Percentiles rank a stretch among this genome's conserved stretches.
phyloP scores from a whole-genome alignment of 176 grass and related monocot species.

The Aegilops longissima region DNA sequence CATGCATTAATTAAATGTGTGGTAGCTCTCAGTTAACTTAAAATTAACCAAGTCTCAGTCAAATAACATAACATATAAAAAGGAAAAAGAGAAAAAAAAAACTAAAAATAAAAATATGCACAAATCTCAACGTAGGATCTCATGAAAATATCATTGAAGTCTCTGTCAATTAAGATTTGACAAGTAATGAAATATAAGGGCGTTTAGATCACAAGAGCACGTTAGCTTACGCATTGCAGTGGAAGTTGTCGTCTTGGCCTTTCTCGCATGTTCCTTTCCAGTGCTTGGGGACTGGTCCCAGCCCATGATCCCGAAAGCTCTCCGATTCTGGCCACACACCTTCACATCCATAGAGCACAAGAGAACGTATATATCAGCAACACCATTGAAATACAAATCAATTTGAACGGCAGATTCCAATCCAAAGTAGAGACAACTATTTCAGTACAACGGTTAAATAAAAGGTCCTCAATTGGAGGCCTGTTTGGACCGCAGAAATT shows the following conservation, averaged over 20 bases:
- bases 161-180: no score
- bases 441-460: no score
- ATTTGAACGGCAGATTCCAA: background rate
- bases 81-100: no score
- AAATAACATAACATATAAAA: no score
- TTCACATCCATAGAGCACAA: slow-evolving; percentile 36
- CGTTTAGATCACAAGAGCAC: no score
- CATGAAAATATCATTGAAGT: no score
- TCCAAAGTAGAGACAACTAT: background rate
- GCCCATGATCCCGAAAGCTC: slow-evolving; percentile 82
- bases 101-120: no score
- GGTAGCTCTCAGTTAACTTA: no score
- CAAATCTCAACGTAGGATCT: no score
- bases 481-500: background rate
- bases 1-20: no score
- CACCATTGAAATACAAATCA: background rate
- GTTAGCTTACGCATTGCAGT: slow-evolving; percentile 68
- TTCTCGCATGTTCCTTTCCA: slow-evolving; percentile 89
- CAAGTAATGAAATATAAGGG: no score
- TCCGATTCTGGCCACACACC: slow-evolving; percentile 91
- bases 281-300: slow-evolving; percentile 55
- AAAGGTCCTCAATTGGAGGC: background rate
- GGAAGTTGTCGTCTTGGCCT: slow-evolving; percentile 44
- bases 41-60: no score
- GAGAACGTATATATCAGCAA: slow-evolving; percentile 4